Evolutionary conservation across 2,329 filamentous ascomycete genomes (phyloP).

Genomic region (Diaporthe caulivora): DNA sequence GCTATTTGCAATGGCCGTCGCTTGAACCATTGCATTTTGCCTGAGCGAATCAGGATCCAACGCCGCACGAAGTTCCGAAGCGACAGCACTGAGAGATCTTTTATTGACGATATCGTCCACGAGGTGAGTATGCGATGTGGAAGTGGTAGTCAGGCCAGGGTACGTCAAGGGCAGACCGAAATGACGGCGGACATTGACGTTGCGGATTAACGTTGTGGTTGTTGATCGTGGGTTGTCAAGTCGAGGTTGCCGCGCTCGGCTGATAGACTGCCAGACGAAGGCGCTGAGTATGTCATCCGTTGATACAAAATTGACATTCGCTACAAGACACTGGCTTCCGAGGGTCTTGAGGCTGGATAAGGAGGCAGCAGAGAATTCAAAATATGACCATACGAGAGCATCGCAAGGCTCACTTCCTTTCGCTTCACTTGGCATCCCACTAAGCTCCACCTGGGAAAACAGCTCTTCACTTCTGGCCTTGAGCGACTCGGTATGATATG

Average conservation of each 20-base stretch:
- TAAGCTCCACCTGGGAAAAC: no score
- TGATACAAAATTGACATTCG: constrained; percentile 54
- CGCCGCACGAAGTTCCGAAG: constrained; percentile 24
- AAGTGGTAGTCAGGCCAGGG: constrained; percentile 61
- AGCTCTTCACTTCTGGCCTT: not conserved
- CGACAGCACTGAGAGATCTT: constrained; percentile 47
- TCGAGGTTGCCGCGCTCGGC: constrained; percentile 54
- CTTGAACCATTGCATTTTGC: constrained; percentile 52
- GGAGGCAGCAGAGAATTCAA: constrained; percentile 54
- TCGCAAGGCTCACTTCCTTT: not conserved
- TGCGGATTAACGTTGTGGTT: constrained; percentile 56
- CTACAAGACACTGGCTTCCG: constrained; percentile 47
- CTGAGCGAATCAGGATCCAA: not conserved
- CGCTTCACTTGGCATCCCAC: constrained; percentile 43
- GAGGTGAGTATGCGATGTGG: constrained; percentile 54
- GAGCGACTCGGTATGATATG: not conserved
- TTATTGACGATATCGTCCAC: constrained; percentile 47
- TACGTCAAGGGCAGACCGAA: constrained; percentile 58
- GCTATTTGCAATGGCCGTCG: constrained; percentile 52
- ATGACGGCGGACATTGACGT: constrained; percentile 60
- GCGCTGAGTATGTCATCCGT: constrained; percentile 67
- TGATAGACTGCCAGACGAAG: constrained; percentile 62
- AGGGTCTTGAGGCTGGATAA: constrained; percentile 56
- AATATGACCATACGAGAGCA: constrained; percentile 54
- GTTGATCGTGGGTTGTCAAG: constrained; percentile 40